These are phyloP conservation scores for Elymus sibiricus DNA, from an alignment of 176 grass and related monocot genomes.

Conservation along the genomic window DNA sequence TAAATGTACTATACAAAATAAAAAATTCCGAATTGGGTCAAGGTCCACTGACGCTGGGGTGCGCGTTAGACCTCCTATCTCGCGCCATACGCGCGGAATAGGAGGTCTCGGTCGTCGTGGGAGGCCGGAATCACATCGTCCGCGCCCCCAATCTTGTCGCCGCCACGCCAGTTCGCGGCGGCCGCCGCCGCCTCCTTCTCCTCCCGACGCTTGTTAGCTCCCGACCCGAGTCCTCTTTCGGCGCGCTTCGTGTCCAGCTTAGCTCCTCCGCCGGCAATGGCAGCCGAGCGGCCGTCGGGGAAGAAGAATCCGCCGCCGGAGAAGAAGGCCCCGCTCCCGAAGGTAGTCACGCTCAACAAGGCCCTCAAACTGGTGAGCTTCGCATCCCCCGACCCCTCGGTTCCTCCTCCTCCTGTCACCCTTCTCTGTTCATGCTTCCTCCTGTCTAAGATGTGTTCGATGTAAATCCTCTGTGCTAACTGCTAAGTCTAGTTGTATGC, in stretches of 20 bases:
- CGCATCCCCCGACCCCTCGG: background rate
- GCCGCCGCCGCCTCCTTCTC: background rate
- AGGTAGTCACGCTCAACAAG: conserved; percentile 69
- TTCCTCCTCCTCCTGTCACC: background rate
- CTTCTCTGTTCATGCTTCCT: background rate
- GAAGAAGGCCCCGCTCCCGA: conserved; percentile 50
- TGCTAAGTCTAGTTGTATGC: background rate
- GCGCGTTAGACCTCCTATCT: too few relatives aligned
- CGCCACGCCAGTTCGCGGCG: background rate
- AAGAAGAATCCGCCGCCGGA: background rate
- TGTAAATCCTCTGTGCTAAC: background rate
- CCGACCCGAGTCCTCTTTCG: background rate
- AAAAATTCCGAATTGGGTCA: too few relatives aligned
- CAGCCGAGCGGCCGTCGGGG: background rate
- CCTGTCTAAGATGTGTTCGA: background rate
- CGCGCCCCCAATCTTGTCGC: background rate
- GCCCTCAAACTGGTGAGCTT: conserved; percentile 62
- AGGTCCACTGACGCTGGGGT: too few relatives aligned
- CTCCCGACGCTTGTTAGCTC: background rate
- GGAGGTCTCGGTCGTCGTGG: too few relatives aligned
- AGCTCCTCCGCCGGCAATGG: conserved; percentile 1
- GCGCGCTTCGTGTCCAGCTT: background rate
- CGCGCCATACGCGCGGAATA: too few relatives aligned
- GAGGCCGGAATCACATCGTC: too few relatives aligned
- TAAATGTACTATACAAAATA: too few relatives aligned